Conservation (phyloP, 306 rosid species). For the Echinosophora koreensis region DNA sequence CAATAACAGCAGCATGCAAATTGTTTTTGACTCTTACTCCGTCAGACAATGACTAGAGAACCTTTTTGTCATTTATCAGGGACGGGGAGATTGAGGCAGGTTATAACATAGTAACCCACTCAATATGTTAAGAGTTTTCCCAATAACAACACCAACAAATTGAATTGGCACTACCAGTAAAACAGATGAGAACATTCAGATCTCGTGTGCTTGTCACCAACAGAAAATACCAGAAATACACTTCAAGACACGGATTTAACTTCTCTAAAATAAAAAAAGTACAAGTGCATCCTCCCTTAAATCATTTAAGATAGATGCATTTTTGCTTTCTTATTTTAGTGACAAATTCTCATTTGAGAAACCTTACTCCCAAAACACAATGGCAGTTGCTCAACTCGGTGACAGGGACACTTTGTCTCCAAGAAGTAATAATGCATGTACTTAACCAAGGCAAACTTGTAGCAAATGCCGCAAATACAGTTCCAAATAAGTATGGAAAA, state of each 20-base stretch:
- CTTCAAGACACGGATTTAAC: constrained; percentile 33
- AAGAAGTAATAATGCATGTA: not conserved
- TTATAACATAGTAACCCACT: constrained; percentile 1
- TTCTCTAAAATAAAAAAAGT: not conserved
- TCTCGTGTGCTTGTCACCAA: constrained; percentile 37
- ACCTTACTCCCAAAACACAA: constrained; percentile 28
- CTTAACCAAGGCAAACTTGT: constrained; percentile 25
- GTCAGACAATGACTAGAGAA: constrained; percentile 10
- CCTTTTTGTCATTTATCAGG: not conserved
- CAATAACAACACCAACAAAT: constrained; percentile 7
- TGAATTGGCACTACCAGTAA: constrained; percentile 17
- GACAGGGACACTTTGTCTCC: constrained; percentile 24
- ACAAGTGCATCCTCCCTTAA: not conserved
- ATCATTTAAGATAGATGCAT: not conserved
- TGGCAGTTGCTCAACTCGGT: constrained; percentile 29
- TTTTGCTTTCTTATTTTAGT: not conserved
- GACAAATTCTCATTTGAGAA: not conserved
- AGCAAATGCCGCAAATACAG: not conserved
- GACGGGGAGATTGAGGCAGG: not conserved
- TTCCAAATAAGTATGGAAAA: constrained; percentile 22
- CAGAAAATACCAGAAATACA: constrained; percentile 21
- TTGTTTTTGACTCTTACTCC: not conserved
- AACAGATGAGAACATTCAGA: constrained; percentile 32
- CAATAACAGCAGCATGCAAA: not conserved
- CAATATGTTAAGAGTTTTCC: too few relatives aligned